Evolutionary conservation across 768 basidiomycete species (phyloP), one percentile per base, ranked within the genome.

Genomic region (Phlegmacium glaucopus): DNA sequence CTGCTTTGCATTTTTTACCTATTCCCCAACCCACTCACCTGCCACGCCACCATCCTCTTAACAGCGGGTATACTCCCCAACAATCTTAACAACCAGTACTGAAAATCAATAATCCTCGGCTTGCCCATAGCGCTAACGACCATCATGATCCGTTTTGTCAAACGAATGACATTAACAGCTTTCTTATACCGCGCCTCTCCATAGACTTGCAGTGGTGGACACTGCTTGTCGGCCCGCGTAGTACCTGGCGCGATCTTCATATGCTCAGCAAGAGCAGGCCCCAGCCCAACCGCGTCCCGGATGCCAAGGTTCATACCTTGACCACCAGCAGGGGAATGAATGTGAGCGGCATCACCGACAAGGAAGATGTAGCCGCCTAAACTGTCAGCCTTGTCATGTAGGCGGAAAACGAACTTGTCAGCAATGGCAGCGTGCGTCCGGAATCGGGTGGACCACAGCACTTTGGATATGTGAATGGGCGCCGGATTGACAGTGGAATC

Each of bases 261-360:
- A 30, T 46, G 45, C 4, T 26, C 37, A 4, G 37, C 25, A 11
- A 46, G 45, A 12, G 17, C 37, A 11, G 35, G 18, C 26, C 39
- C 46, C 4, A 47, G 39, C 1, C 18, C 46, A 27, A 47, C 34
- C 8, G 46, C 39, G 25, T 47, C 46, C 17, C 46, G 27, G 4
- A 47, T 47, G 1, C 46, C 39, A 9, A 47, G 39, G 16, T 47
- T 47, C 46, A 47, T 47, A 16, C 46, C 46, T 16, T 47, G 46
- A 3, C 46, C 46, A 34, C 46, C 46, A 1, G 46, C 46, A 32
- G 46, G 38, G 13, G 39, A 40, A 16, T 47, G 46, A 10, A 47
- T 41, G 30, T 47, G 46, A 15, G 46, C 46, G 1, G 46, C 46
- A 16, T 47, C 46, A 7, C 46, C 46, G 12, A 34, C 32, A 2